These are phyloP conservation scores for Fragosphaeria purpurea DNA, from an alignment of 2,329 filamentous ascomycete species.

Conservation along the genomic window DNA sequence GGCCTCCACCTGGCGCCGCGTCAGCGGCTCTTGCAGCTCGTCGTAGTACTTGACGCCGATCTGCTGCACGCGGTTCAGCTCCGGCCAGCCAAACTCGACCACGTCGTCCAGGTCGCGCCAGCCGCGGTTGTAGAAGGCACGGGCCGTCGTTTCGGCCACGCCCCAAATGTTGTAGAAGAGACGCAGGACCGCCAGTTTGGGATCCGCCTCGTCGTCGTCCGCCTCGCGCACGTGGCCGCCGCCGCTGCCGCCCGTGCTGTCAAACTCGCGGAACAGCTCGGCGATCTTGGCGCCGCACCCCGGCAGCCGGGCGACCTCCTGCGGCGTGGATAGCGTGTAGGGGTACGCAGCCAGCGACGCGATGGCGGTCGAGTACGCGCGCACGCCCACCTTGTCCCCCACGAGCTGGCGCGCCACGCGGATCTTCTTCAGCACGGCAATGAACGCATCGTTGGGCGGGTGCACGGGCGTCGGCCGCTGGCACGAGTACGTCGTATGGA, in stretches of 20 bases:
- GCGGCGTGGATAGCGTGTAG: constrained; percentile 24
- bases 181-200: constrained; percentile 52
- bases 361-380: constrained; percentile 82
- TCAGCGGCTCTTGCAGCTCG: constrained; percentile 64
- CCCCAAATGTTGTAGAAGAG: constrained; percentile 83
- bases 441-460: constrained; percentile 65
- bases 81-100: constrained; percentile 69
- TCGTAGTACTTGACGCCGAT: constrained; percentile 92
- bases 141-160: constrained; percentile 72
- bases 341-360: constrained; percentile 78
- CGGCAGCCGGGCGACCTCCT: constrained; percentile 51
- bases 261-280: constrained; percentile 68
- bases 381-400: constrained; percentile 67
- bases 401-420: constrained; percentile 59
- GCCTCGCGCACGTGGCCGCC: constrained; percentile 52
- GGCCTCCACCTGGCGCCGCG: constrained; percentile 59
- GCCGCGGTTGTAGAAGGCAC: constrained; percentile 68
- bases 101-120: constrained; percentile 84
- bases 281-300: constrained; percentile 76
- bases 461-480: constrained; percentile 62
- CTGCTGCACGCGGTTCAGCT: constrained; percentile 70
- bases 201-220: constrained; percentile 52
- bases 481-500: constrained; percentile 64
- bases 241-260: constrained; percentile 41
- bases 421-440: constrained; percentile 64